Evolutionary conservation across 148 eudicot genomes (phyloP), one percentile per base, ranked within the genome.

Genomic region (Pharnaceum exiguum): DNA sequence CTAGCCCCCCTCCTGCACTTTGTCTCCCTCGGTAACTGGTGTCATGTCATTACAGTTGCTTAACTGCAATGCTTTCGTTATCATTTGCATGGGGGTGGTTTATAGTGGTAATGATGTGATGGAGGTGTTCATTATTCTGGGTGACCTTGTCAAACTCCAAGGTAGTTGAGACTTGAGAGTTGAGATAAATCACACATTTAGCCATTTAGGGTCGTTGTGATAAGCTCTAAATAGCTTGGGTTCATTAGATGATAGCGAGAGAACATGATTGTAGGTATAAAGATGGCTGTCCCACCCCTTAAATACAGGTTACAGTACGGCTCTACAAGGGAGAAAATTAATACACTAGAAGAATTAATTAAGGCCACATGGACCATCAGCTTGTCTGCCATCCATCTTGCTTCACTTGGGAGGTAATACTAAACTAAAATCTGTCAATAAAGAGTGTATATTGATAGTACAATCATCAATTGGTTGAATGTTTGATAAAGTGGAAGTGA

Each of bases 351-450:
- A 60, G 43, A 17, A 54, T 30, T n/a, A 62, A 35, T 13, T 40
- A n/a, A 69, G 49, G 51, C 57, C 62, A 18, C 57, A 40, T 55
- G 58, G 46, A 31, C 63, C 73, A 48, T 60, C 19, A 51, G n/a
- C 17, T 3, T 25, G 46, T 22, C 39, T 17, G 38, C 19, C 21
- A 27, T 33, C 30, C 30, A 9, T 37, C 30, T 67, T 31, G 12
- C 35, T 36, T 59, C 17, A 32, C 38, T 5, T 67, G 39, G 18
- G 46, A 56, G 46, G 54, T 13, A 8, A 48, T 51, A 23, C 33
- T 51, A 24, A 51, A 52, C 23, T 59, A 59, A 11, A 16, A 33
- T n/a, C n/a, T n/a, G n/a, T n/a, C n/a, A n/a, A n/a, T n/a, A n/a
- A n/a, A n/a, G n/a, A n/a, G n/a, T n/a, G n/a, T n/a, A n/a, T n/a